These are phyloP conservation scores for Albatrellus ellisii DNA, from an alignment of 768 basidiomycete genomes.

Conservation along the genomic window DNA sequence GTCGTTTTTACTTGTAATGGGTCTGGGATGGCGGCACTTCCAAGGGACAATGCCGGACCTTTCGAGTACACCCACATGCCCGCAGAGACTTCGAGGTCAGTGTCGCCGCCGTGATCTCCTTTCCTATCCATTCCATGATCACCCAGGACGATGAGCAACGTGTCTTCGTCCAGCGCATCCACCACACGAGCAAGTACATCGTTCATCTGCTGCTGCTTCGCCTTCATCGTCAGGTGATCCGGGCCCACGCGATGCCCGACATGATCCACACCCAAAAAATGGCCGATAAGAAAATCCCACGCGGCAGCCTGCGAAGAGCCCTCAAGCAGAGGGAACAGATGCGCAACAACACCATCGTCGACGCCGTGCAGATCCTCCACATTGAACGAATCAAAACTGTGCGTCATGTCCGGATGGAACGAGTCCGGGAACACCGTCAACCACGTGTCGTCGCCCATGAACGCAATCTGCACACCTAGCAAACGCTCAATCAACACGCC, in stretches of 20 bases:
- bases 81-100: conserved; percentile 68
- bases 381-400: conserved; percentile 93
- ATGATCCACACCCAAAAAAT: conserved; percentile 93
- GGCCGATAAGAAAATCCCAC: conserved; percentile 87
- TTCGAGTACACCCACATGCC: conserved; percentile 93
- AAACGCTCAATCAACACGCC: too few relatives aligned
- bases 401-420: conserved; percentile 61
- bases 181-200: conserved; percentile 62
- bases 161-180: conserved; percentile 66
- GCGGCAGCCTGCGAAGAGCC: conserved; percentile 24
- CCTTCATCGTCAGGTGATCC: conserved; percentile 71
- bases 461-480: too few relatives aligned
- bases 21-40: conserved; percentile 26
- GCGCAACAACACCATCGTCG: conserved; percentile 76
- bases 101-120: conserved; percentile 95
- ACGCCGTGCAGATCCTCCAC: conserved; percentile 97
- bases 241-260: conserved; percentile 93
- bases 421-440: conserved; percentile 70
- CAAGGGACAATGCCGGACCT: conserved; percentile 31
- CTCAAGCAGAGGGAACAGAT: conserved; percentile 71
- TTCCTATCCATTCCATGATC: conserved; percentile 96
- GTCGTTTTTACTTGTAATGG: conserved; percentile 37
- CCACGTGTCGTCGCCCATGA: conserved; percentile 99
- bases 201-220: conserved; percentile 86
- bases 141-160: conserved; percentile 81